Conservation (phyloP, 139 green algal genomes). For the Chlorella sorokiniana region DNA sequence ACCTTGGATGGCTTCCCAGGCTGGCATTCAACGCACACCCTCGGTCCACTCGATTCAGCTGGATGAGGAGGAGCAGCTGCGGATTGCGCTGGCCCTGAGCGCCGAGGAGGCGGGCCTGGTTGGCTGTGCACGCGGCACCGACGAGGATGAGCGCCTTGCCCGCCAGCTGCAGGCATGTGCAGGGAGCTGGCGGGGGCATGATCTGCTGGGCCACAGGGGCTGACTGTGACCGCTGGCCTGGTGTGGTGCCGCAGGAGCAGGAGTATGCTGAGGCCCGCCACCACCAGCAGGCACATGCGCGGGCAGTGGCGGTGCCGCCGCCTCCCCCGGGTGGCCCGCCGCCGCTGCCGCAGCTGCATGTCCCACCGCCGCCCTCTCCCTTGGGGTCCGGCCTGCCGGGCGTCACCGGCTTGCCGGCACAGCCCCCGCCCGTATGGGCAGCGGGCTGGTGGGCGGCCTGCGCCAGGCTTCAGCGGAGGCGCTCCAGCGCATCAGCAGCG, state of each 20-base stretch:
- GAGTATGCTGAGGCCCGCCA: too few species aligned
- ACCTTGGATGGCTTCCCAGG: not conserved
- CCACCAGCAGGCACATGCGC: too few species aligned
- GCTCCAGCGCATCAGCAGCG: conserved; percentile 11
- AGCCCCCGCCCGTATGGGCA: not conserved
- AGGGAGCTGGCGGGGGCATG: not conserved
- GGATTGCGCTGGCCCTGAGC: conserved; percentile 38
- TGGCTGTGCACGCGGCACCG: not conserved
- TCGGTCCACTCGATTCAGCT: conserved; percentile 8
- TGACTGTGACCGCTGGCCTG: not conserved
- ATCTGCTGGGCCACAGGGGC: not conserved
- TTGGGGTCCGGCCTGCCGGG: too few species aligned
- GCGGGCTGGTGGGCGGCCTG: not conserved
- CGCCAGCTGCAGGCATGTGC: not conserved
- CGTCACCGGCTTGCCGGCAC: too few species aligned
- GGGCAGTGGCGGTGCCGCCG: too few species aligned
- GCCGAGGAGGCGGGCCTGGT: conserved; percentile 20
- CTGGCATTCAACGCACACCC: not conserved
- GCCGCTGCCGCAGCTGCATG: too few species aligned
- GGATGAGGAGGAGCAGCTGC: conserved; percentile 46
- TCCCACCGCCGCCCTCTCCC: too few species aligned
- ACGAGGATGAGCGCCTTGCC: conserved; percentile 9
- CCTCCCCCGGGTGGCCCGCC: too few species aligned
- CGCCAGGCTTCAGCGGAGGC: not conserved
- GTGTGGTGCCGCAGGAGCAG: not conserved